Percentiles rank a stretch among this genome's conserved stretches.
These are phyloP conservation scores for Cordyceps tenuipes DNA, from an alignment of 2,329 filamentous ascomycete genomes.

Conservation along the genomic window DNA sequence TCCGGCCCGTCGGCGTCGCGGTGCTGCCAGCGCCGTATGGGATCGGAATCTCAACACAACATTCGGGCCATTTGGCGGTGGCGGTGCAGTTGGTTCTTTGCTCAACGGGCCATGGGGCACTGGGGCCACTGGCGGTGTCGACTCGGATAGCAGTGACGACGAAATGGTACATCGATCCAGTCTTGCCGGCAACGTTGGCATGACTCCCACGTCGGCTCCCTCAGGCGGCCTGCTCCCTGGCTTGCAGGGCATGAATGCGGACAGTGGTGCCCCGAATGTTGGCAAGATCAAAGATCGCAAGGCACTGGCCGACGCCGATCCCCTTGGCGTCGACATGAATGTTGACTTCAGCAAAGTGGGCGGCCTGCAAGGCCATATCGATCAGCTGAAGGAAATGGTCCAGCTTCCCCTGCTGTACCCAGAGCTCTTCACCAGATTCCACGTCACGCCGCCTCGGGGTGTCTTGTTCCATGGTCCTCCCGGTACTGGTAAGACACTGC, in stretches of 20 bases:
- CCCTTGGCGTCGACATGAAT: constrained; percentile 82
- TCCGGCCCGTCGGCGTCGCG: constrained; percentile 59
- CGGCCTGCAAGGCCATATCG: constrained; percentile 86
- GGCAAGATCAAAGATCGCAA: constrained; percentile 93
- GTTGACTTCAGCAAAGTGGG: constrained; percentile 94
- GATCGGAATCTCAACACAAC: constrained; percentile 83
- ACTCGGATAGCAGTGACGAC: constrained; percentile 96
- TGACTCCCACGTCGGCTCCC: constrained; percentile 47
- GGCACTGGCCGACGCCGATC: constrained; percentile 85
- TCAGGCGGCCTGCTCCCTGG: constrained; percentile 37
- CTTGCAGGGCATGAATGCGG: constrained; percentile 31
- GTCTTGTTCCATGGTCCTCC: constrained; percentile 96
- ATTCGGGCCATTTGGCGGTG: constrained; percentile 86
- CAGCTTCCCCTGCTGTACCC: constrained; percentile 89
- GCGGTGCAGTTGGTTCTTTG: constrained; percentile 62
- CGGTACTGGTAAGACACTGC: constrained; percentile 94
- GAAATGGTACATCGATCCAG: constrained; percentile 61
- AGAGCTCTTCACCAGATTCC: constrained; percentile 83
- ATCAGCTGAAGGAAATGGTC: constrained; percentile 98
- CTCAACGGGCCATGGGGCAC: constrained; percentile 67
- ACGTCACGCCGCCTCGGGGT: constrained; percentile 87
- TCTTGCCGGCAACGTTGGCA: constrained; percentile 50
- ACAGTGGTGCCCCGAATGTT: constrained; percentile 59
- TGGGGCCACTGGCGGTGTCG: constrained; percentile 67
- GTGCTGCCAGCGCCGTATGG: constrained; percentile 51